Conservation (phyloP, 192 early-diverging fungal genomes). For the Coemansia sp. region DNA sequence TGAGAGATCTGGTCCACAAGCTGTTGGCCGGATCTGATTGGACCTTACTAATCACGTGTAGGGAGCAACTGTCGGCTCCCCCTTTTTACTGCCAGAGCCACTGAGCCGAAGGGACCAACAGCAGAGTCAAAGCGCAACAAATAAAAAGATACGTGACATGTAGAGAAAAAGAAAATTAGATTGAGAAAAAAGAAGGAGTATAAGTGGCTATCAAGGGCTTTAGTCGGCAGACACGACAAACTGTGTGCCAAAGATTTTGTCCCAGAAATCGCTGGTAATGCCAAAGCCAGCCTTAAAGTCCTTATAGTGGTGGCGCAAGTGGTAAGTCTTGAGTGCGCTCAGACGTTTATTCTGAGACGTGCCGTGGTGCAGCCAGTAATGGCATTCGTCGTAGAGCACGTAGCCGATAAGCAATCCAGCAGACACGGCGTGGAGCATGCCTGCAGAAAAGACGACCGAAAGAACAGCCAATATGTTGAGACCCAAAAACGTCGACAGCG, state of each 20-base stretch:
- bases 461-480: constrained; percentile 64
- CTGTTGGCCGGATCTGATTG: constrained; percentile 10
- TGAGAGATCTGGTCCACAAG: not conserved
- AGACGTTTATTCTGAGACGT: constrained; percentile 71
- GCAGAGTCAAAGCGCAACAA: not conserved
- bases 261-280: constrained; percentile 92
- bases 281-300: constrained; percentile 85
- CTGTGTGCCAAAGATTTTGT: constrained; percentile 75
- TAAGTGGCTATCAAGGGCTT: constrained; percentile 7
- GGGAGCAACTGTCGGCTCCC: not conserved
- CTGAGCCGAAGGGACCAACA: not conserved
- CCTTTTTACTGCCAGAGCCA: not conserved
- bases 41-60: constrained; percentile 2
- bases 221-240: constrained; percentile 25
- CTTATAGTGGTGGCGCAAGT: constrained; percentile 95
- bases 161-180: constrained; percentile 8
- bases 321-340: constrained; percentile 90
- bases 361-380: constrained; percentile 96
- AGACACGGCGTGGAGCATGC: constrained; percentile 68
- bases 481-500: constrained; percentile 62
- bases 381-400: constrained; percentile 89
- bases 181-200: constrained; percentile 1
- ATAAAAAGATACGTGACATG: no score
- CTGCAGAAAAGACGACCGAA: constrained; percentile 64
- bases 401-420: constrained; percentile 82